phyloP scores from a whole-genome alignment of 169 alveolate species.

The Eimeria sp. region DNA sequence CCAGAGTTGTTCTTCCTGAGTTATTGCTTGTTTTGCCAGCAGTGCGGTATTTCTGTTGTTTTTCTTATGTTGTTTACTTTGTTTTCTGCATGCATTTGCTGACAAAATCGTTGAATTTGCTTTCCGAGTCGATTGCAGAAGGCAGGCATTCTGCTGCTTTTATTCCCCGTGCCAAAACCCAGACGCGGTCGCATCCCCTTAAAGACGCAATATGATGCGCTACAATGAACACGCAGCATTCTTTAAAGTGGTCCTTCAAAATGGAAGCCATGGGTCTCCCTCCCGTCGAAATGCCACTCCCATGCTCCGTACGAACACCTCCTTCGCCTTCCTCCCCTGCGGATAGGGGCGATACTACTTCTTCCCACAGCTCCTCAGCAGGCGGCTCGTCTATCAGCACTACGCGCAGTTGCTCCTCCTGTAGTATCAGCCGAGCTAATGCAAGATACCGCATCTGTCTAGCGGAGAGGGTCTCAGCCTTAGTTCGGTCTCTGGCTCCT shows the following conservation, averaged over 20 bases:
- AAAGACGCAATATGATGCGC: slow-evolving; percentile 74
- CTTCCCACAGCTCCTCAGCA: slow-evolving; percentile 83
- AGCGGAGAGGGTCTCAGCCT: slow-evolving; percentile 46
- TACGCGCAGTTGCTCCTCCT: slow-evolving; percentile 83
- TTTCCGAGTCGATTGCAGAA: slow-evolving; percentile 40
- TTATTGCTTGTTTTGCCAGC: not conserved
- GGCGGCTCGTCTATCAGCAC: slow-evolving; percentile 88
- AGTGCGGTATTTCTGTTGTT: no score
- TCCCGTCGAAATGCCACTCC: not conserved
- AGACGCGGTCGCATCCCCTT: slow-evolving; percentile 62
- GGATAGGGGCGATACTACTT: not conserved
- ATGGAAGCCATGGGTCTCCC: slow-evolving; percentile 39
- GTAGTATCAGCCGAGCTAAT: slow-evolving; percentile 82
- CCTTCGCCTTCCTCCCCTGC: not conserved
- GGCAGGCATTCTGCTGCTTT: slow-evolving; percentile 74
- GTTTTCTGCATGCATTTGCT: not conserved
- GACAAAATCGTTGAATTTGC: not conserved
- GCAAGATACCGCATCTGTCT: slow-evolving; percentile 85
- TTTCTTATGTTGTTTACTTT: not conserved
- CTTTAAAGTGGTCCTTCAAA: slow-evolving; percentile 8
- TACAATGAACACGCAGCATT: slow-evolving; percentile 63
- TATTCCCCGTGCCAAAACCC: slow-evolving; percentile 70
- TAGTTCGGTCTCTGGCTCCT: no score
- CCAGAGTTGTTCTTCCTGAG: no score
- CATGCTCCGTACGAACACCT: slow-evolving; percentile 8